phyloP scores from a whole-genome alignment of 495 filamentous ascomycete genomes.

The Parmelia sp. region DNA sequence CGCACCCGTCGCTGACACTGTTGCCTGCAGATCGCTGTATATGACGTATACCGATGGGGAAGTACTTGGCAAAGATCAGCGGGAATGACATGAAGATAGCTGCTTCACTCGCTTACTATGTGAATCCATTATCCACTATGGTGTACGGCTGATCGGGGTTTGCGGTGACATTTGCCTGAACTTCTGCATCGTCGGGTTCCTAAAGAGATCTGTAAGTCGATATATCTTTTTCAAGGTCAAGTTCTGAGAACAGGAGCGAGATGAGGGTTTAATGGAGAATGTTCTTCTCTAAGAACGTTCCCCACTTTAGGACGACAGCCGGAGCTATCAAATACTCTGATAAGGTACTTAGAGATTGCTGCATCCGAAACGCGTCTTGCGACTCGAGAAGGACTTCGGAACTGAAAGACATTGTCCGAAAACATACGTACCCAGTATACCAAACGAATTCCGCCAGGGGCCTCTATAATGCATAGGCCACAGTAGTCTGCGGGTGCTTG shows the following conservation, averaged over 20 bases:
- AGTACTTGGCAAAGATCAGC: slow-evolving; percentile 12
- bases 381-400: background rate
- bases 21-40: slow-evolving; percentile 19
- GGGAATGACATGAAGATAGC: background rate
- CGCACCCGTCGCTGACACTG: slow-evolving; percentile 9
- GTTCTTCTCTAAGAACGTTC: background rate
- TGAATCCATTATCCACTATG: slow-evolving; percentile 19
- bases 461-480: slow-evolving; percentile 18
- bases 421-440: slow-evolving; percentile 9
- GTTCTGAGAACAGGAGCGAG: background rate
- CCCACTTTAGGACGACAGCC: background rate
- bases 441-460: slow-evolving; percentile 15
- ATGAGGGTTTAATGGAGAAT: background rate
- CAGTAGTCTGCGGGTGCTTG: slow-evolving; percentile 2
- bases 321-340: background rate
- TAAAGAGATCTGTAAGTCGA: background rate
- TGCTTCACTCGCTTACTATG: slow-evolving; percentile 11
- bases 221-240: background rate
- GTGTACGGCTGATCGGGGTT: slow-evolving; percentile 9
- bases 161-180: slow-evolving; percentile 9
- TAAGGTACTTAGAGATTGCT: background rate
- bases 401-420: background rate
- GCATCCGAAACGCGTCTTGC: background rate
- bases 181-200: slow-evolving; percentile 10
- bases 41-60: slow-evolving; percentile 23